Evolutionary conservation across 306 rosid species (phyloP).

Genomic region (Ziziphus jujuba): DNA sequence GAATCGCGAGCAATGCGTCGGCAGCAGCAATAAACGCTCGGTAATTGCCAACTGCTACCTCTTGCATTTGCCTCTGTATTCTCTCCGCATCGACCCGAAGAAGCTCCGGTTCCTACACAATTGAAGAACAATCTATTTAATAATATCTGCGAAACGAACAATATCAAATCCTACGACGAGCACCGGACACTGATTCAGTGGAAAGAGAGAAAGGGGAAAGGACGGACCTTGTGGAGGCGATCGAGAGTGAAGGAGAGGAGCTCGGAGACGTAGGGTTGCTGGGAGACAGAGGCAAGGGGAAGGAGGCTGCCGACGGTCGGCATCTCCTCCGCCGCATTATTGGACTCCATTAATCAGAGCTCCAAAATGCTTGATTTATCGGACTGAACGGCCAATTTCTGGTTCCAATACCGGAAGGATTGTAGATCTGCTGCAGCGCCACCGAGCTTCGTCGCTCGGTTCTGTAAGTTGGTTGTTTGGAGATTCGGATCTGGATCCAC

Average conservation of each 20-base stretch:
- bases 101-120: constrained; percentile 84
- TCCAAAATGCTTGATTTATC: constrained; percentile 21
- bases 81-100: constrained; percentile 98
- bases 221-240: constrained; percentile 92
- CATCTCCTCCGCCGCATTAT: constrained; percentile 43
- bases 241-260: constrained; percentile 96
- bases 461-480: too few relatives aligned
- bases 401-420: constrained; percentile 12
- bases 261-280: constrained; percentile 96
- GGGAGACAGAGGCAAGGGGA: constrained; percentile 79
- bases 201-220: constrained; percentile 8
- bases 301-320: constrained; percentile 47
- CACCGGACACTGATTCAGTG: neutral
- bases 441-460: neutral
- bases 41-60: constrained; percentile 91
- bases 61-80: constrained; percentile 97
- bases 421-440: constrained; percentile 30
- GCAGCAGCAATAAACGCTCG: constrained; percentile 89
- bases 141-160: neutral
- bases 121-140: neutral
- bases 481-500: too few relatives aligned
- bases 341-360: constrained; percentile 50
- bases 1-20: constrained; percentile 81
- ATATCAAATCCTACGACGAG: neutral
- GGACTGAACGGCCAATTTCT: constrained; percentile 16